Evolutionary conservation across 2,329 filamentous ascomycete species (phyloP), one percentile per base, ranked within the genome.

Genomic region (Colletotrichum sidae): DNA sequence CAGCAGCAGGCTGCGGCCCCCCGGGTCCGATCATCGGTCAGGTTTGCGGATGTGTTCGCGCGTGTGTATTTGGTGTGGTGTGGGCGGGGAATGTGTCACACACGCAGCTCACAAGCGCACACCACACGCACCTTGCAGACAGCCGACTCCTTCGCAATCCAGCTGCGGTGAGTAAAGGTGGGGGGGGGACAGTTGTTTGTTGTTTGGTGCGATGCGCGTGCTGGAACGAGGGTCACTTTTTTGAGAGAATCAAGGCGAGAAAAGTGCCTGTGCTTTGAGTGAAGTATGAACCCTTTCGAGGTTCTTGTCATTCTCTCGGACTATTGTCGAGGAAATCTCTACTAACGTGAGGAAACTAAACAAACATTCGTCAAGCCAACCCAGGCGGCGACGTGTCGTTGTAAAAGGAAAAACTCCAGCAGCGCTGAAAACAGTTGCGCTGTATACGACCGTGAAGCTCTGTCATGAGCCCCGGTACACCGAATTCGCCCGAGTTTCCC

Each of bases 291-390:
- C 37, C 41, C 53, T 15, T 60, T 46, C 17, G 44, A 11, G 37
- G 33, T 61, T 41, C 13, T 33, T 62, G 39, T 44, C 46, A 39
- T 62, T 35, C 56, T 62, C 51, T 62, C 51, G 51, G 25, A 25
- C 25, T 25, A 51, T 38, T 56, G 37, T 65, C 52, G 39, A 56
- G 54, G 25, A n/a, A 25, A 25, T 45, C 53, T 46, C 35, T 51
- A 60, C 15, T 53, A 65, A 59, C 13, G 53, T 50, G 53, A 37
- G 12, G 38, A 42, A 38, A 55, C 53, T 47, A 33, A 60, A 47
- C 25, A 53, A 51, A 54, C 51, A 9, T 55, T 52, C 50, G 44
- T 67, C 61, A 57, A 53, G 52, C 60, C 49, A 59, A 44, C 55
- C 60, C 50, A 60, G 50, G 49, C 49, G 49, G 55, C 60, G 55